Conservation (phyloP, 805 yeast species). For the Lipomyces kockii region DNA sequence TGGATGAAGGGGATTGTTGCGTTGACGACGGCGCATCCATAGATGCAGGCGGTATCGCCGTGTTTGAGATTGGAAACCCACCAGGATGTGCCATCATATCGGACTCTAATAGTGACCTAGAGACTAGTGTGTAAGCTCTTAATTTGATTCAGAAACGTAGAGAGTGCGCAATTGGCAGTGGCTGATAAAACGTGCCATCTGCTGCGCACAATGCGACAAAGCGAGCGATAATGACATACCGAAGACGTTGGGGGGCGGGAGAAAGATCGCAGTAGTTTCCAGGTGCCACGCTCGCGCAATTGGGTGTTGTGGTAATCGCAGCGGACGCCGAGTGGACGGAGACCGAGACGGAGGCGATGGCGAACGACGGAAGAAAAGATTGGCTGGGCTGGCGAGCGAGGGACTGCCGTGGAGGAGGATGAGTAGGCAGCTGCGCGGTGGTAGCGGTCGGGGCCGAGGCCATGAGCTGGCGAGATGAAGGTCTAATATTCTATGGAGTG, state of each 20-base stretch:
- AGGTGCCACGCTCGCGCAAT: conserved; percentile 21
- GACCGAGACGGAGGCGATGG: conserved; percentile 25
- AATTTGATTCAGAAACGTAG: background rate
- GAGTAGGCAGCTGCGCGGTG: conserved; percentile 14
- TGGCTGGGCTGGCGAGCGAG: conserved; percentile 17
- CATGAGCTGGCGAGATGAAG: conserved; percentile 3
- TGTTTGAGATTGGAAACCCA: conserved; percentile 10
- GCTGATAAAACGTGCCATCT: background rate
- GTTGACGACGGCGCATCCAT: background rate
- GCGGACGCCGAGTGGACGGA: conserved; percentile 27
- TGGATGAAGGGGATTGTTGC: background rate
- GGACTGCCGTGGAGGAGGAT: conserved; percentile 21
- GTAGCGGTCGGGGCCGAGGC: conserved; percentile 25
- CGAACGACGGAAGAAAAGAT: conserved; percentile 8
- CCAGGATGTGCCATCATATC: conserved; percentile 20
- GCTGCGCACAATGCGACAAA: background rate
- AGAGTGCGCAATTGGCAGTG: background rate
- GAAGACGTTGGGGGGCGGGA: conserved; percentile 27
- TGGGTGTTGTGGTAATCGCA: conserved; percentile 22
- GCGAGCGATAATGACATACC: conserved; percentile 9
- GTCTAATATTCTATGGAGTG: background rate
- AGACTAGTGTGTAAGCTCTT: background rate
- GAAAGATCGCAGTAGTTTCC: conserved; percentile 27
- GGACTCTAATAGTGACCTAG: conserved; percentile 22
- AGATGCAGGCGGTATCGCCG: conserved; percentile 4